Percentiles rank a stretch among this genome's conserved stretches.
Conservation (phyloP, 352 stramenopile genomes). For the Phytophthora megakarya region DNA sequence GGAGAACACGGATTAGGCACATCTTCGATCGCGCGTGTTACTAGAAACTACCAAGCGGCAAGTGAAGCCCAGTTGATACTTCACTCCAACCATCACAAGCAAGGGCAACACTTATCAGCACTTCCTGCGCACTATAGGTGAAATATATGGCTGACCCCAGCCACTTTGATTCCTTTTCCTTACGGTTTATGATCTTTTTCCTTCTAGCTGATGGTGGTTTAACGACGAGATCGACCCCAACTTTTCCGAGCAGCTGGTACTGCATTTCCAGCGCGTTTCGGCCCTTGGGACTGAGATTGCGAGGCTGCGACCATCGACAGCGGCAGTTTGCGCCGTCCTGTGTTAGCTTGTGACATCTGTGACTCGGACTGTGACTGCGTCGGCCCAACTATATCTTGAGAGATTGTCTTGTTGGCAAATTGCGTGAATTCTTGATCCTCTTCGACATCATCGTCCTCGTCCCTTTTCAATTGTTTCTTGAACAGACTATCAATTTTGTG, state of each 20-base stretch:
- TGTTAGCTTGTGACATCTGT: constrained; percentile 37
- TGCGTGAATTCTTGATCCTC: constrained; percentile 73
- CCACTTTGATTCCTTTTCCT: constrained; percentile 12
- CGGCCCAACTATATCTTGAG: constrained; percentile 23
- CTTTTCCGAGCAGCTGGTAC: constrained; percentile 54
- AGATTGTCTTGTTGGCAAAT: constrained; percentile 29
- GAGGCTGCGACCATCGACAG: constrained; percentile 71
- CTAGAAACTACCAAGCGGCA: constrained; percentile 9
- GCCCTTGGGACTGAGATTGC: constrained; percentile 47
- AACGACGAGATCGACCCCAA: constrained; percentile 70
- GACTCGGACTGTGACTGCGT: constrained; percentile 52
- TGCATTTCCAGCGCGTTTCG: constrained; percentile 18
- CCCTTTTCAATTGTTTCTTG: constrained; percentile 33
- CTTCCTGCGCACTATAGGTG: constrained; percentile 11
- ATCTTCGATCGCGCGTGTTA: constrained; percentile 1
- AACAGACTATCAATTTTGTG: constrained; percentile 71
- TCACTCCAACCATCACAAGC: not conserved
- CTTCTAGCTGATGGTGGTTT: constrained; percentile 16
- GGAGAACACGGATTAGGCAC: constrained; percentile 40
- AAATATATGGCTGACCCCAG: constrained; percentile 25
- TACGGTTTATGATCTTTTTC: constrained; percentile 13
- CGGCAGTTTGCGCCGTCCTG: constrained; percentile 60
- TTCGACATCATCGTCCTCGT: constrained; percentile 65
- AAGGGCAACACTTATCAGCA: not conserved
- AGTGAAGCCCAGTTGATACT: too few species aligned